These are phyloP conservation scores for Camelina laxa DNA, from an alignment of 345 rosid genomes.

Conservation along the genomic window DNA sequence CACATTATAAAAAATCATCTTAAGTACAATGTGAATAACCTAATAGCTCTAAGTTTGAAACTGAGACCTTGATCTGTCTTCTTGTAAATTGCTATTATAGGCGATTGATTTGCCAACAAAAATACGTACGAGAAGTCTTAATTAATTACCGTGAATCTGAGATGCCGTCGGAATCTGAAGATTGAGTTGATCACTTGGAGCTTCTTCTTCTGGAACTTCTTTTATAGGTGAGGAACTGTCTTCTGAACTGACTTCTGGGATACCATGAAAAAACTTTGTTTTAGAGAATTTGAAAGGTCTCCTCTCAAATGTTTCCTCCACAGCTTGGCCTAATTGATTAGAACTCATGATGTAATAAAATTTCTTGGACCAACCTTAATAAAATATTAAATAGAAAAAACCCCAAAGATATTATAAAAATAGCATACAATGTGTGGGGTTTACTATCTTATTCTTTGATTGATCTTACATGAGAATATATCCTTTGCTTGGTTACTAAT, in stretches of 20 bases:
- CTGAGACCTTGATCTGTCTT: too few species aligned
- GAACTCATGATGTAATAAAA: conserved; percentile 15
- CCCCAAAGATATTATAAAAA: not conserved
- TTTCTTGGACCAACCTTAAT: not conserved
- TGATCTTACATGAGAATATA: conserved; percentile 23
- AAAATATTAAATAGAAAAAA: not conserved
- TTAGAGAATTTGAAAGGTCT: conserved; percentile 40
- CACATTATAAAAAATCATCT: not conserved
- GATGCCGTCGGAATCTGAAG: conserved; percentile 25
- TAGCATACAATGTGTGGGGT: conserved; percentile 9
- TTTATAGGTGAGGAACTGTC: not conserved
- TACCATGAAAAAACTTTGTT: conserved; percentile 28
- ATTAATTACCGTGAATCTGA: conserved; percentile 16
- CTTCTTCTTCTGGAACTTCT: conserved; percentile 31
- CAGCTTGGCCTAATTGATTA: conserved; percentile 10
- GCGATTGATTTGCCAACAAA: not conserved
- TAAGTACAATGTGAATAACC: not conserved
- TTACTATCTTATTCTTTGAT: conserved; percentile 34
- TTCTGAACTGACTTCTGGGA: not conserved
- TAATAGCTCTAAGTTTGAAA: not conserved
- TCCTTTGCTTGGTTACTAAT: conserved; percentile 39
- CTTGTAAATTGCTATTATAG: too few species aligned
- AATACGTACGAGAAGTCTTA: not conserved
- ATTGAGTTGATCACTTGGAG: conserved; percentile 1
- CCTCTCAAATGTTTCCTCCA: conserved; percentile 24